These are phyloP conservation scores for Arabis hirsuta DNA, from an alignment of 345 rosid genomes.

Conservation along the genomic window DNA sequence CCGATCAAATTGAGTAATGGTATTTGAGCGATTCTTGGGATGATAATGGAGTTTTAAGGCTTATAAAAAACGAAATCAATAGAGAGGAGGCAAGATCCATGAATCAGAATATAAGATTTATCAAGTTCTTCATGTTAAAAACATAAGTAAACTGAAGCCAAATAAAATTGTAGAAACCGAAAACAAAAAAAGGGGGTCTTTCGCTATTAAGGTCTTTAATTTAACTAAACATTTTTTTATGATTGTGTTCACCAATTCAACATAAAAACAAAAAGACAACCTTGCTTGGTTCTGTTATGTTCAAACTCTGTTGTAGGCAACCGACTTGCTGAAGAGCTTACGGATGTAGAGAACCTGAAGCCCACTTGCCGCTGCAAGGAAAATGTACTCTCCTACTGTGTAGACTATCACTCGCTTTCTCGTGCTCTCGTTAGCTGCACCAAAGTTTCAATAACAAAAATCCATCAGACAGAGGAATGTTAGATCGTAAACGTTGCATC, in stretches of 20 bases:
- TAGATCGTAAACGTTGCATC: constrained; percentile 1
- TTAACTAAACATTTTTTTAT: constrained; percentile 34
- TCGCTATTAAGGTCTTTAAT: constrained; percentile 24
- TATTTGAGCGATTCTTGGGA: neutral
- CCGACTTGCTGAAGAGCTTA: constrained; percentile 93
- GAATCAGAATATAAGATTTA: constrained; percentile 23
- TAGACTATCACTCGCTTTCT: constrained; percentile 79
- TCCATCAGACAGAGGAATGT: neutral
- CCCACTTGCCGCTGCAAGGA: constrained; percentile 68
- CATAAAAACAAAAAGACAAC: constrained; percentile 10
- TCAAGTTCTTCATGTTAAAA: constrained; percentile 23
- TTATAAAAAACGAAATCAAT: neutral
- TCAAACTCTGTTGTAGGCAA: constrained; percentile 89
- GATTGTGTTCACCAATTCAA: constrained; percentile 20
- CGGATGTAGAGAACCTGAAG: constrained; percentile 87
- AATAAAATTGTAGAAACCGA: constrained; percentile 24
- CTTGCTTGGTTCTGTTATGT: neutral
- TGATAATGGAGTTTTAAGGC: neutral
- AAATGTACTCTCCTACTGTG: constrained; percentile 77
- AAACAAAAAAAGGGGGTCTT: constrained; percentile 17
- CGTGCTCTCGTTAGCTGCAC: constrained; percentile 97
- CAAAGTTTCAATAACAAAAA: constrained; percentile 4
- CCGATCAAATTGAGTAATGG: too few species aligned
- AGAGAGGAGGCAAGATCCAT: constrained; percentile 11
- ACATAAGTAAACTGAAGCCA: constrained; percentile 19